Base-by-base conservation (phyloP, 1,139 yeast genomes). In the Candida smagusa region DNA sequence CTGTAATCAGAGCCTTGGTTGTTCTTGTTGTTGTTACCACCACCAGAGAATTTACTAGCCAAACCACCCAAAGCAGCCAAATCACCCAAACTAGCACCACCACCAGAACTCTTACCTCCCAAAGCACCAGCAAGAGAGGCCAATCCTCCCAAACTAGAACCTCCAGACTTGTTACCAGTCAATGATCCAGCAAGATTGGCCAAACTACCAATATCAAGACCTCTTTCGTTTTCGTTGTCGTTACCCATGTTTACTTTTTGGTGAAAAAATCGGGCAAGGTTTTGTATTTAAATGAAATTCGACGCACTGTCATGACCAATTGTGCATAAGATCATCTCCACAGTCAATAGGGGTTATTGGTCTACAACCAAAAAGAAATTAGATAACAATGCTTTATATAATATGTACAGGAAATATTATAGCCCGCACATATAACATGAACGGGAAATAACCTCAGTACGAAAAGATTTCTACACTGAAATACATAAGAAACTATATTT, bases 1-100 rank as follows among this genome's bases (percentile, higher is more conserved):
- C 48, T 47, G 46, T 49, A 48, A 48, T 48, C 47, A 33, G 41
- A 37, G 32, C 48, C 42, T 30, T 48, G 48, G 37, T 46, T 48
- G 38, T 47, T 40, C 34, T 42, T 43, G 39, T 52, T 54, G 43
- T 49, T 47, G 22, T 22, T 21, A 12, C 22, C 11, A 30, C 35
- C 28, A 11, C 37, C 35, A 27, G 13, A 7, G 13, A 27, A 27
- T 12, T 27, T 27, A 27, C 29, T 27, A 27, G 29, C 29, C 29
- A 27, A 27, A 11, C 29, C 29, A 27, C 29, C 29, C 29, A 27
- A 27, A 7, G 24, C 32, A 16, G 25, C 31, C 31, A 28, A 30
- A 22, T 32, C 23, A 12, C 35, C 34, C 26, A 23, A 23, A 23
- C 26, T n/a, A n/a, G 11, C 26, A 23, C 26, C 26, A n/a, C 26